Conservation (phyloP, 2,329 filamentous ascomycete species). For the Exophiala phaeomuriformis region DNA sequence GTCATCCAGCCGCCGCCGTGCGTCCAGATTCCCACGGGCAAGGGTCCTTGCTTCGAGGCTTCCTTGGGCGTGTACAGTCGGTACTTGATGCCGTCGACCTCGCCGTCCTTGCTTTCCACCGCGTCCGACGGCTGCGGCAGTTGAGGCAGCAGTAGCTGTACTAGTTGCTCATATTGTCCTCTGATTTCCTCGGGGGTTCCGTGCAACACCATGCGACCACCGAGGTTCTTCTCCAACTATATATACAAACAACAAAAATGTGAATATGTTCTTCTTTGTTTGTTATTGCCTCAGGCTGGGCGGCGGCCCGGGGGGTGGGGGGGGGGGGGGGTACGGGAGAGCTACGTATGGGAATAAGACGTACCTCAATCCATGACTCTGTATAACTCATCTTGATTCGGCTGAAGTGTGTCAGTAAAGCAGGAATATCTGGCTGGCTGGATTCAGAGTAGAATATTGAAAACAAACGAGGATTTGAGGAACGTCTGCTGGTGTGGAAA, state of each 20-base stretch:
- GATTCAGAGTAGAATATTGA: too few species aligned
- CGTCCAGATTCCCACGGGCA: slow-evolving; percentile 25
- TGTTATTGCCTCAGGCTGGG: too few species aligned
- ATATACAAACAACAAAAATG: background rate
- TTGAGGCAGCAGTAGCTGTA: slow-evolving; percentile 18
- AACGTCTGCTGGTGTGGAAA: too few species aligned
- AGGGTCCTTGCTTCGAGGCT: slow-evolving; percentile 18
- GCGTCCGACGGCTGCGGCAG: slow-evolving; percentile 20
- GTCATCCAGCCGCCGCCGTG: slow-evolving; percentile 29
- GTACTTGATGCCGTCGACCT: slow-evolving; percentile 24
- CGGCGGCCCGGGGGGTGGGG: too few species aligned
- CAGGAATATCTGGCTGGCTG: too few species aligned
- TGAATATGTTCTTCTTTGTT: too few species aligned
- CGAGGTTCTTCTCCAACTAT: slow-evolving; percentile 22
- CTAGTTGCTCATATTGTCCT: slow-evolving; percentile 18
- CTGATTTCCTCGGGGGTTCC: slow-evolving; percentile 21
- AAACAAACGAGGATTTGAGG: too few species aligned
- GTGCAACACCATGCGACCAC: slow-evolving; percentile 19
- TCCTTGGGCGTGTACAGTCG: slow-evolving; percentile 23
- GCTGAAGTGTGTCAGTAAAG: background rate
- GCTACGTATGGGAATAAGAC: background rate
- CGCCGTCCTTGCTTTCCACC: slow-evolving; percentile 21
- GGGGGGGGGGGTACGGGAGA: background rate
- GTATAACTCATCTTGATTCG: slow-evolving; percentile 19
- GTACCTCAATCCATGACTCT: slow-evolving; percentile 24